phyloP scores from a whole-genome alignment of 2,329 filamentous ascomycete genomes.

The Myriosclerotinia scirpicola region DNA sequence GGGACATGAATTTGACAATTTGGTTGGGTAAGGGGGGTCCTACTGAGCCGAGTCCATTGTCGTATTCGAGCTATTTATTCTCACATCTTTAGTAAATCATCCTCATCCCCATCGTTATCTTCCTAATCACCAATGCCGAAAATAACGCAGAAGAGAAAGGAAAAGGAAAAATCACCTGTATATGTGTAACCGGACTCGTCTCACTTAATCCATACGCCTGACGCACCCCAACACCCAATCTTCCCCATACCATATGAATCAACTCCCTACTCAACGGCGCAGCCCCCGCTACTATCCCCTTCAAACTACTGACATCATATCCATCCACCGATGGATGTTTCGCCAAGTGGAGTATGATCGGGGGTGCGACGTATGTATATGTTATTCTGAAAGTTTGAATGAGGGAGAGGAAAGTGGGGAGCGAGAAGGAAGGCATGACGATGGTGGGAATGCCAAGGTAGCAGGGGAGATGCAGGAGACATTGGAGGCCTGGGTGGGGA shows the following conservation, averaged over 20 bases:
- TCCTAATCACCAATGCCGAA: no score
- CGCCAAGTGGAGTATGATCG: constrained; percentile 58
- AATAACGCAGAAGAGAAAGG: no score
- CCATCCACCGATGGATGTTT: constrained; percentile 53
- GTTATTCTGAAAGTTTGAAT: constrained; percentile 55
- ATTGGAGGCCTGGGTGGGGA: constrained; percentile 44
- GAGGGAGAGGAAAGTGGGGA: constrained; percentile 51
- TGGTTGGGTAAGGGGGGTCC: constrained; percentile 24
- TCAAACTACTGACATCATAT: constrained; percentile 54
- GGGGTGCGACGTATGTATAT: constrained; percentile 55
- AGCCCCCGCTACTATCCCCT: constrained; percentile 51
- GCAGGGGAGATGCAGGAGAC: constrained; percentile 51
- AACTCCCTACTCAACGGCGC: constrained; percentile 62
- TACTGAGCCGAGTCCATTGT: constrained; percentile 22
- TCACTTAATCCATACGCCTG: constrained; percentile 89
- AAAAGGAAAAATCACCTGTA: constrained; percentile 42
- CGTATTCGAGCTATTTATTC: constrained; percentile 17
- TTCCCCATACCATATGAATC: constrained; percentile 68
- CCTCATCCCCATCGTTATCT: no score
- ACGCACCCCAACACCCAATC: constrained; percentile 66
- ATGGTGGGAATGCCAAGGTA: constrained; percentile 50
- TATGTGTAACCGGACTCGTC: constrained; percentile 74
- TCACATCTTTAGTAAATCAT: no score
- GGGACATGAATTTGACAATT: constrained; percentile 22
- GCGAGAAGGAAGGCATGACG: constrained; percentile 57